Conservation (phyloP, 495 filamentous ascomycete species). For the Margaritispora aquatica region DNA sequence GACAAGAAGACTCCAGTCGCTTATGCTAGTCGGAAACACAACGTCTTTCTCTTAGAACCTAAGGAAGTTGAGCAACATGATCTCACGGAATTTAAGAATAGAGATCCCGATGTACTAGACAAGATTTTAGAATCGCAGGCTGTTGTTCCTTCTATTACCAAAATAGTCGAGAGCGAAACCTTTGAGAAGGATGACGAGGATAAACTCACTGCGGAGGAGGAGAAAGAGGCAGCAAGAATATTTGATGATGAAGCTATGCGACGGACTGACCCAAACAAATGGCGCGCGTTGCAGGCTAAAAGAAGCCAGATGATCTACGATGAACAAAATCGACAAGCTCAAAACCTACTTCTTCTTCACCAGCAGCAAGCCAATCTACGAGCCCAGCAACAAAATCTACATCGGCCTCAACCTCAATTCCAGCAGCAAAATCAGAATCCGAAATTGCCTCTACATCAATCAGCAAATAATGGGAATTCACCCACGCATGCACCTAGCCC, state of each 20-base stretch:
- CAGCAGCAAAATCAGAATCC: background rate
- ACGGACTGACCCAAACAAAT: conserved; percentile 38
- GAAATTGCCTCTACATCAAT: background rate
- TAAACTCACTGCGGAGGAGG: conserved; percentile 49
- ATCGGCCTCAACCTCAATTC: background rate
- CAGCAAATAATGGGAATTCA: background rate
- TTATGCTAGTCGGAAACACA: conserved; percentile 39
- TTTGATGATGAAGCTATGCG: conserved; percentile 38
- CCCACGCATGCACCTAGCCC: background rate
- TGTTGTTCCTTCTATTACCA: conserved; percentile 37
- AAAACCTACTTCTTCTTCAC: no score
- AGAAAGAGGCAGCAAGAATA: conserved; percentile 36
- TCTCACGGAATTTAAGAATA: conserved; percentile 45
- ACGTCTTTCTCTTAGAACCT: conserved; percentile 53
- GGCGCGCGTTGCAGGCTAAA: background rate
- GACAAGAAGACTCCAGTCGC: conserved; percentile 72
- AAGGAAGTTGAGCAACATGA: conserved; percentile 45
- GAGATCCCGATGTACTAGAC: conserved; percentile 66
- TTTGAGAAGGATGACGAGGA: conserved; percentile 52
- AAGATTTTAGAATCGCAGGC: conserved; percentile 43
- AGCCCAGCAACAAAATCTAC: background rate
- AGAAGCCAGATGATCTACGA: background rate
- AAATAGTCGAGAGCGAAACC: conserved; percentile 50
- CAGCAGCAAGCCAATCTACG: background rate
- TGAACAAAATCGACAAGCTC: background rate